These are phyloP conservation scores for Micractinium conductrix DNA, from an alignment of 139 green algal genomes.

Conservation along the genomic window DNA sequence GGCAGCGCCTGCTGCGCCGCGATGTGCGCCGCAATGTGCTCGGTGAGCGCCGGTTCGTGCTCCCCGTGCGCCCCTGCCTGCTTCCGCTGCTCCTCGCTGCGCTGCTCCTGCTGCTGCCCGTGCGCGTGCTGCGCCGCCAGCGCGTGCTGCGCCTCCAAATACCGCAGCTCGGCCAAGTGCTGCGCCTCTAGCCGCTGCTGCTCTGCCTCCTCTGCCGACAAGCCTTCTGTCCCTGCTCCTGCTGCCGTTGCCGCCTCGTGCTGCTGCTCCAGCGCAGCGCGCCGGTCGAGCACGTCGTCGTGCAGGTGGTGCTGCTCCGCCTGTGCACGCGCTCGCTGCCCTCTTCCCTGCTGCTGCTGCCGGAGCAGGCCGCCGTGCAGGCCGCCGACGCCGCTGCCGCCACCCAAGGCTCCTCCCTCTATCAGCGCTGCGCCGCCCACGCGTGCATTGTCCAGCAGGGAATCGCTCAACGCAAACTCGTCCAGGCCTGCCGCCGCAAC, in stretches of 20 bases:
- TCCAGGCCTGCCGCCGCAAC: not conserved
- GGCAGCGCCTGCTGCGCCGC: constrained; percentile 28
- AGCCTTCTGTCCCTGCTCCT: constrained; percentile 5
- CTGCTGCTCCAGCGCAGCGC: not conserved
- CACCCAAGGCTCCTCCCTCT: too few relatives aligned
- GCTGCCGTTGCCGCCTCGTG: constrained; percentile 3
- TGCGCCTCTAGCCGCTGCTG: constrained; percentile 15
- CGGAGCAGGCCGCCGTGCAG: too few relatives aligned
- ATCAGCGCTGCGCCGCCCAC: not conserved
- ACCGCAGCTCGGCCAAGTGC: not conserved
- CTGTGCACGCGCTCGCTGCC: not conserved
- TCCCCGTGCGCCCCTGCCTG: not conserved
- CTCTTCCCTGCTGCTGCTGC: constrained; percentile 11
- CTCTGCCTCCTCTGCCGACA: not conserved
- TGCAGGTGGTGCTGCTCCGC: constrained; percentile 5
- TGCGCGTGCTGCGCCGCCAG: not conserved
- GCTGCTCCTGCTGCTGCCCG: not conserved
- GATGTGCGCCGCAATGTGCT: constrained; percentile 20
- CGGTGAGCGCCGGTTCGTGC: not conserved
- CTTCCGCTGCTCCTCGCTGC: not conserved
- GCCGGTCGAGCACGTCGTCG: not conserved
- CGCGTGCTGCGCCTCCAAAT: not conserved
- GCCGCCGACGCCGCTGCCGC: not conserved
- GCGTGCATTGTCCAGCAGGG: not conserved
- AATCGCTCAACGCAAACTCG: not conserved